A percentile compares a stretch with the other conserved stretches of the same genome.
phyloP scores from a whole-genome alignment of 805 yeast genomes.

The Scheffersomyces coipomensis region DNA sequence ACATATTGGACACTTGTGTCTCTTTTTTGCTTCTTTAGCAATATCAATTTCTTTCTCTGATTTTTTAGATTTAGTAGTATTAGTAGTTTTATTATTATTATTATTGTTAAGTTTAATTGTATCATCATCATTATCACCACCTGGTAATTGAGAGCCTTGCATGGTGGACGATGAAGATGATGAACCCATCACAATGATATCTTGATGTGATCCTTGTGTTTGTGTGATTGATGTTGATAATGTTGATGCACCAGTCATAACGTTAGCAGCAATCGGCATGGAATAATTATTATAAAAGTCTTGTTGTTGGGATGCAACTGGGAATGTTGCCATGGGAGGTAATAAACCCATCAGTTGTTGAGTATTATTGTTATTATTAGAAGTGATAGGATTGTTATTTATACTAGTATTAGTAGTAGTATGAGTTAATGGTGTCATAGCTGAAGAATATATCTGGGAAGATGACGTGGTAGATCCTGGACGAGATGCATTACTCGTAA shows the following conservation, averaged over 20 bases:
- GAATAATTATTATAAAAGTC: not conserved
- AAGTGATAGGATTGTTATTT: too few relatives aligned
- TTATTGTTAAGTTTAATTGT: too few relatives aligned
- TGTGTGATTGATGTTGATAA: too few relatives aligned
- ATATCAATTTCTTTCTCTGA: not conserved
- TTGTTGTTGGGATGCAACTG: slow-evolving; percentile 7
- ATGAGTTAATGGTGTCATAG: slow-evolving; percentile 2
- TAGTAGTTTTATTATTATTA: too few relatives aligned
- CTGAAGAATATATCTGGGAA: slow-evolving; percentile 2
- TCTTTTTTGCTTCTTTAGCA: slow-evolving; percentile 45
- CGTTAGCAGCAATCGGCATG: not conserved
- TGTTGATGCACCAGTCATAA: slow-evolving; percentile 1
- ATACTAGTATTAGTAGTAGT: not conserved
- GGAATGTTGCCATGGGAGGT: slow-evolving; percentile 33
- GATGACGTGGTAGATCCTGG: not conserved
- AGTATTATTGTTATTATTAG: too few relatives aligned
- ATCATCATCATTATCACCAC: too few relatives aligned
- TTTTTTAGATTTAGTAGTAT: not conserved
- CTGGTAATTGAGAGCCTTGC: too few relatives aligned
- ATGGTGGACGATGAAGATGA: too few relatives aligned
- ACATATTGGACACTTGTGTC: slow-evolving; percentile 65
- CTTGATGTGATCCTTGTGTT: too few relatives aligned
- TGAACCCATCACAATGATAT: too few relatives aligned
- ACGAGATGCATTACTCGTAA: not conserved
- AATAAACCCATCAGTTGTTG: slow-evolving; percentile 16